Evolutionary conservation across 2,329 filamentous ascomycete species (phyloP).

Genomic region (Pestalotiopsis sp.): DNA sequence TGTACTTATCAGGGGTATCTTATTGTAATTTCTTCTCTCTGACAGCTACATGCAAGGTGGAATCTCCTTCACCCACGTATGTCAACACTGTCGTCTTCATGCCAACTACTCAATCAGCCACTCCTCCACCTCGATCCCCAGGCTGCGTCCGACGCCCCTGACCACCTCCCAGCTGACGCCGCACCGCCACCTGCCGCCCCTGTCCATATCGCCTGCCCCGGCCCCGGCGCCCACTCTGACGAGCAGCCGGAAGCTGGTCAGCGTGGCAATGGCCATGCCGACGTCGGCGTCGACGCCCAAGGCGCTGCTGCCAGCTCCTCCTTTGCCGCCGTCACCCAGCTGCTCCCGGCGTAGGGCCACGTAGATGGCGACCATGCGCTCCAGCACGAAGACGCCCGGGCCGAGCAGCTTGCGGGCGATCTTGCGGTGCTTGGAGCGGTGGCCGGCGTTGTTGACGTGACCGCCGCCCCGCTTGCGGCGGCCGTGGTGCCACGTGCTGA

Average conservation of each 20-base stretch:
- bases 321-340: conserved; percentile 40
- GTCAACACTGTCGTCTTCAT: background rate
- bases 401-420: conserved; percentile 78
- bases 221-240: conserved; percentile 63
- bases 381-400: conserved; percentile 75
- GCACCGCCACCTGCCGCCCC: conserved; percentile 74
- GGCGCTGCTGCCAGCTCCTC: conserved; percentile 33
- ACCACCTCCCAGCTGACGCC: conserved; percentile 81
- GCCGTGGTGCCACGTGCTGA: conserved; percentile 70
- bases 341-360: conserved; percentile 65
- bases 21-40: background rate
- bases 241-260: conserved; percentile 71
- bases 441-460: conserved; percentile 24
- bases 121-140: conserved; percentile 80
- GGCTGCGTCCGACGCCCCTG: conserved; percentile 68
- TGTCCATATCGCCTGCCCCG: conserved; percentile 71
- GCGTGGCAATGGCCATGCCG: conserved; percentile 69
- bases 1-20: background rate
- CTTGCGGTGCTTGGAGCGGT: conserved; percentile 63
- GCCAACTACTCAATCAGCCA: conserved; percentile 66
- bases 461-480: conserved; percentile 54
- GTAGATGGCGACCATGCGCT: conserved; percentile 79
- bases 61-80: background rate
- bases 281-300: conserved; percentile 56
- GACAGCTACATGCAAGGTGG: background rate